Percentiles rank a stretch among this genome's conserved stretches.
Conservation (phyloP, 495 filamentous ascomycete species). For the Trichoderma virens region DNA sequence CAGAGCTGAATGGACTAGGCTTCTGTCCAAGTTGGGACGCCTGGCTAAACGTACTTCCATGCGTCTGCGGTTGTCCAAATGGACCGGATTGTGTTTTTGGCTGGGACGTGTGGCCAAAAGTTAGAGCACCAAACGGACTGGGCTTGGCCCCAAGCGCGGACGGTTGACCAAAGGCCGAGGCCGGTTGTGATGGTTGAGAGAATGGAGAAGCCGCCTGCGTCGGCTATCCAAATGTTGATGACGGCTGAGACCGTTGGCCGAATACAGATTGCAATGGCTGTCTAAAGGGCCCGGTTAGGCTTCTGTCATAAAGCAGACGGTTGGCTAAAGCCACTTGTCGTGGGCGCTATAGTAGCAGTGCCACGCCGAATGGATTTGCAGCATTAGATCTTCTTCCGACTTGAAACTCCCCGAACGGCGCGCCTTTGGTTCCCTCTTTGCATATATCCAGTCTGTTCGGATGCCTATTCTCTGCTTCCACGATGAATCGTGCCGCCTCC, state of each 20-base stretch:
- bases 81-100: constrained; percentile 25
- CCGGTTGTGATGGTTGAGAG: constrained; percentile 35
- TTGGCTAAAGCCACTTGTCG: constrained; percentile 37
- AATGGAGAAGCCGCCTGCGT: constrained; percentile 31
- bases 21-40: constrained; percentile 13
- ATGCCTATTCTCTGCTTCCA: constrained; percentile 61
- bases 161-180: constrained; percentile 24
- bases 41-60: constrained; percentile 16
- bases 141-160: constrained; percentile 21
- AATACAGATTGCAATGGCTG: constrained; percentile 23
- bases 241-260: constrained; percentile 33
- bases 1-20: constrained; percentile 11
- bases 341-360: constrained; percentile 8
- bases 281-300: constrained; percentile 34
- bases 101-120: constrained; percentile 35
- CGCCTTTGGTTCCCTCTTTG: constrained; percentile 32
- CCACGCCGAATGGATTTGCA: constrained; percentile 25
- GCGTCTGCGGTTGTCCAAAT: constrained; percentile 27
- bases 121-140: constrained; percentile 18
- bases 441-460: constrained; percentile 73
- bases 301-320: constrained; percentile 31
- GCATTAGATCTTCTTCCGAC: background rate
- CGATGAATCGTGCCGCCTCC: constrained; percentile 64
- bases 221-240: constrained; percentile 24
- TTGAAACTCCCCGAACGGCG: constrained; percentile 20